phyloP scores from a whole-genome alignment of 148 eudicot genomes.

The Dysphania ambrosioides region DNA sequence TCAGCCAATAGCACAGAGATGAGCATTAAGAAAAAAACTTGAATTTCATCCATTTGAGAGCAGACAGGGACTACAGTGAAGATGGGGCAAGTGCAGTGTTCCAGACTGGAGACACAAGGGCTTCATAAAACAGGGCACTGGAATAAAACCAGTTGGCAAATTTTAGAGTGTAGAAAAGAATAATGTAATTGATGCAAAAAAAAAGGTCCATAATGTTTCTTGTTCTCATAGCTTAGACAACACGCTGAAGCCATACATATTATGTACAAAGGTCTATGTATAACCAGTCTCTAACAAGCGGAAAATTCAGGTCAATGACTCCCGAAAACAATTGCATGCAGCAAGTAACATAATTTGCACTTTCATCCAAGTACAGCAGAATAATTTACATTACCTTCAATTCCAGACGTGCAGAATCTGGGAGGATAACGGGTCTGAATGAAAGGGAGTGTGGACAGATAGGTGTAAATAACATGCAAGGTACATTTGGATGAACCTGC shows the following conservation, averaged over 20 bases:
- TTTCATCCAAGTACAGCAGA: not conserved
- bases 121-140: not conserved
- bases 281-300: not conserved
- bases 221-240: not conserved
- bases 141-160: not conserved
- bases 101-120: not conserved
- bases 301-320: constrained; percentile 7
- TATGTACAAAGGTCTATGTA: not conserved
- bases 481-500: constrained; percentile 99
- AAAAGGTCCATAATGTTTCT: not conserved
- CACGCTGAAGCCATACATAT: constrained; percentile 4
- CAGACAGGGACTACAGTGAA: not conserved
- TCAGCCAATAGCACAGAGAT: not conserved
- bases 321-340: not conserved
- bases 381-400: constrained; percentile 55
- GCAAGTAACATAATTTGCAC: not conserved
- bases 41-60: not conserved
- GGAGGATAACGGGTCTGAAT: constrained; percentile 97
- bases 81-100: not conserved
- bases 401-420: constrained; percentile 92
- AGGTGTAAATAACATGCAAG: constrained; percentile 97
- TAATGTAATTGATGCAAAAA: not conserved
- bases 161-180: not conserved
- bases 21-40: too few relatives aligned
- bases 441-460: constrained; percentile 99